These are phyloP conservation scores for Diaporthe vexans DNA, from an alignment of 2,329 filamentous ascomycete species.

Conservation along the genomic window DNA sequence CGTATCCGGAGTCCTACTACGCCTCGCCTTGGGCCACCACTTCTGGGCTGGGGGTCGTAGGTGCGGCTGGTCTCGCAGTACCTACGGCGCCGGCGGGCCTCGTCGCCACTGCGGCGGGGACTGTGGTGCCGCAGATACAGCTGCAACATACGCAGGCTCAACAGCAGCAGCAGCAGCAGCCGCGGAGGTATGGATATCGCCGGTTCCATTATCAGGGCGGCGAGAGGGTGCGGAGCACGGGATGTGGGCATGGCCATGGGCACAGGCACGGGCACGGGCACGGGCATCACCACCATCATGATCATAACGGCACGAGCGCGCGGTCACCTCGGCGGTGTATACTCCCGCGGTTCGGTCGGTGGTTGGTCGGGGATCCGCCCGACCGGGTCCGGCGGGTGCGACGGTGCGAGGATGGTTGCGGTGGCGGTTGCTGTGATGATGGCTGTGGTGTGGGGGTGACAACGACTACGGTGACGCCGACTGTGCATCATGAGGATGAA, in stretches of 20 bases:
- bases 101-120: background rate
- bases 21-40: background rate
- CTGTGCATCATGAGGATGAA: conserved; percentile 36
- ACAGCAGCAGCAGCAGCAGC: conserved; percentile 22
- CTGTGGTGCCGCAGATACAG: background rate
- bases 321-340: conserved; percentile 27
- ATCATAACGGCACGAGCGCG: background rate
- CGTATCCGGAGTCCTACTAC: background rate
- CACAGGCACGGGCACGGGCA: background rate
- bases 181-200: conserved; percentile 34
- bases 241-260: background rate
- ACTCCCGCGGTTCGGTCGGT: conserved; percentile 31
- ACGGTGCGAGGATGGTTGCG: background rate
- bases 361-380: conserved; percentile 33
- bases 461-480: conserved; percentile 27
- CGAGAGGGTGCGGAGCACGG: background rate
- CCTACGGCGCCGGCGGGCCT: background rate
- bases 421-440: background rate
- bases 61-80: background rate
- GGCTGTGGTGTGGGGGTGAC: background rate
- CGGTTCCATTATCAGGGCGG: conserved; percentile 35
- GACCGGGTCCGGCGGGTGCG: background rate
- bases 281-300: background rate
- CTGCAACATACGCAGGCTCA: background rate
- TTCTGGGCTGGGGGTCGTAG: no score